A percentile compares a stretch with the other conserved stretches of the same genome.
Evolutionary conservation across 306 rosid species (phyloP).

Genomic region (Lotus japonicus): DNA sequence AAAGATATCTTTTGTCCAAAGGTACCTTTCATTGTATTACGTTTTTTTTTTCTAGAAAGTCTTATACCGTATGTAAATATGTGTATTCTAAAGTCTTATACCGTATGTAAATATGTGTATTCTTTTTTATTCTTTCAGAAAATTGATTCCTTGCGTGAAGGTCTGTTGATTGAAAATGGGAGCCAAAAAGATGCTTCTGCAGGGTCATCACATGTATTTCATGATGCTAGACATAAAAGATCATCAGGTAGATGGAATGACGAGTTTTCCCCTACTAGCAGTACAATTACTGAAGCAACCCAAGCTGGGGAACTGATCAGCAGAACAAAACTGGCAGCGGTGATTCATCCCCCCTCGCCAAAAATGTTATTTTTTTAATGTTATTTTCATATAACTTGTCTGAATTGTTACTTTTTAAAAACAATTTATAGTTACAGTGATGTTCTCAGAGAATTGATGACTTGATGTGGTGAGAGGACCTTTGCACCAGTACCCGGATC

Average conservation of each 20-base stretch:
- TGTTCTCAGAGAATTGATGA: background rate
- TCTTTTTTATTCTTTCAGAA: constrained; percentile 36
- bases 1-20: background rate
- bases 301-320: constrained; percentile 78
- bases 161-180: constrained; percentile 53
- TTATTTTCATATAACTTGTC: background rate
- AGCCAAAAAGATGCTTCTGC: constrained; percentile 55
- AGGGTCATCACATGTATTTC: constrained; percentile 42
- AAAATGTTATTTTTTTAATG: constrained; percentile 9
- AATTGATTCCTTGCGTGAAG: constrained; percentile 47
- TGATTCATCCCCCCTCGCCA: constrained; percentile 13
- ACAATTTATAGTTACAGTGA: background rate
- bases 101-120: constrained; percentile 1
- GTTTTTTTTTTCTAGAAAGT: background rate
- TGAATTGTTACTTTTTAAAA: background rate
- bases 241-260: constrained; percentile 83
- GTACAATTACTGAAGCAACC: constrained; percentile 75
- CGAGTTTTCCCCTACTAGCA: constrained; percentile 70
- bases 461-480: background rate
- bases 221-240: constrained; percentile 67
- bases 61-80: constrained; percentile 5
- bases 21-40: background rate
- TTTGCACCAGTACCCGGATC: background rate
- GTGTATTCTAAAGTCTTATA: background rate
- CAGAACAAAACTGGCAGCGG: constrained; percentile 49